Conservation (phyloP, 441 rosid species). For the Syzygium malaccense region DNA sequence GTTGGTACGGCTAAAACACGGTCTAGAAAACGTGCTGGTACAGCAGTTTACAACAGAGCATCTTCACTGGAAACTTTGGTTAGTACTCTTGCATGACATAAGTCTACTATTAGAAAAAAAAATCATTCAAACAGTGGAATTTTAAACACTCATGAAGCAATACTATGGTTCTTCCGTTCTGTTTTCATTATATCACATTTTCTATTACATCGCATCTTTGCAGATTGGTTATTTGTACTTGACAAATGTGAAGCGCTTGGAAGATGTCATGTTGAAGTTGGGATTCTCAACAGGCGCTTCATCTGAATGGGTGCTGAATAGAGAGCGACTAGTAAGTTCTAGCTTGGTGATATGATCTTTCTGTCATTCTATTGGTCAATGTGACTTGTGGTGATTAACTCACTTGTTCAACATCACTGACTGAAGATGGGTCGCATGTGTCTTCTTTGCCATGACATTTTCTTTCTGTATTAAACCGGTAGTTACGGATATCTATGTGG, state of each 20-base stretch:
- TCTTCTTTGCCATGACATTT: background rate
- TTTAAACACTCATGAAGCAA: background rate
- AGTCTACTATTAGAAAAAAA: background rate
- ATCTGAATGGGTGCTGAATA: constrained; percentile 22
- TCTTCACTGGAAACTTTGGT: constrained; percentile 88
- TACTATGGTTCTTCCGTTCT: background rate
- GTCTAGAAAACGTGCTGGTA: constrained; percentile 73
- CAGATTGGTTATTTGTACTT: constrained; percentile 80
- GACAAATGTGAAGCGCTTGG: constrained; percentile 58
- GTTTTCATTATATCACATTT: background rate
- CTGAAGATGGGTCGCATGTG: background rate
- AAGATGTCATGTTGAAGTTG: constrained; percentile 65
- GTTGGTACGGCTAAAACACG: constrained; percentile 60
- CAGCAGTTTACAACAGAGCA: constrained; percentile 80
- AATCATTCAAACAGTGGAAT: too few relatives aligned
- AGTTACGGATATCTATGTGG: background rate
- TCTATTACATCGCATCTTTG: background rate
- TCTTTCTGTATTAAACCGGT: background rate
- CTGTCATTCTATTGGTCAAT: background rate
- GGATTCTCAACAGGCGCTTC: constrained; percentile 71
- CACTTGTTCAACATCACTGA: background rate
- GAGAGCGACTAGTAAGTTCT: constrained; percentile 22
- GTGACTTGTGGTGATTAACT: background rate
- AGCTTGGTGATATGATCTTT: background rate
- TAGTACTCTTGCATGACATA: constrained; percentile 11